These are phyloP conservation scores for Macrophomina tecta DNA, from an alignment of 2,329 filamentous ascomycete genomes.

Conservation along the genomic window DNA sequence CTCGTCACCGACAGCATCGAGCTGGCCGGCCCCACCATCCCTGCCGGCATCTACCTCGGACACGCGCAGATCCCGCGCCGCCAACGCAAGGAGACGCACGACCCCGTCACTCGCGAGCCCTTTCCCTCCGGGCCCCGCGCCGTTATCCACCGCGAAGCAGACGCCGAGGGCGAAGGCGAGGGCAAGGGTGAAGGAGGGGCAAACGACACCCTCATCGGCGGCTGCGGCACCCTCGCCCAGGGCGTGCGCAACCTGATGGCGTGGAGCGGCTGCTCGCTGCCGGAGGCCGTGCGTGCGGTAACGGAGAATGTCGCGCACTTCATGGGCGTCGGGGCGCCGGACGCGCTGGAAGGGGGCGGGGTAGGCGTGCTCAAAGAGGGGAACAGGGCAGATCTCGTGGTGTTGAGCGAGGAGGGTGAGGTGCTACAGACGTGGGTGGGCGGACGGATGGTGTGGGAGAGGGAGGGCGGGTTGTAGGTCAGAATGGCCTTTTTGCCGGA, in stretches of 20 bases:
- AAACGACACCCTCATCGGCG: slow-evolving; percentile 57
- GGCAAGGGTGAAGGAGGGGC: slow-evolving; percentile 35
- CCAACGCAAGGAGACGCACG: slow-evolving; percentile 50
- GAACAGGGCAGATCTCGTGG: slow-evolving; percentile 56
- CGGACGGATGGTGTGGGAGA: slow-evolving; percentile 56
- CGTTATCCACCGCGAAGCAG: slow-evolving; percentile 45
- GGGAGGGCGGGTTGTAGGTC: slow-evolving; percentile 32
- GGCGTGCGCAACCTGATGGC: slow-evolving; percentile 56
- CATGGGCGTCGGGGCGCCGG: slow-evolving; percentile 56
- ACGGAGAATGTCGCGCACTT: slow-evolving; percentile 58
- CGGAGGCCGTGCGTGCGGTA: slow-evolving; percentile 56
- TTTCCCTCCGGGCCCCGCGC: slow-evolving; percentile 45
- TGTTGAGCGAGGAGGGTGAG: slow-evolving; percentile 53
- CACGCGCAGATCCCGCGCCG: slow-evolving; percentile 58
- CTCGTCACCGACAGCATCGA: slow-evolving; percentile 63
- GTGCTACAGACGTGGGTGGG: slow-evolving; percentile 59
- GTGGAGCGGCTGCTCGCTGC: slow-evolving; percentile 55
- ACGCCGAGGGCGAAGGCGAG: slow-evolving; percentile 26
- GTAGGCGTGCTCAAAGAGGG: slow-evolving; percentile 51
- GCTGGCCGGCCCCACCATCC: slow-evolving; percentile 58
- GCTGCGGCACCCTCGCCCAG: slow-evolving; percentile 58
- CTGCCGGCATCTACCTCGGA: slow-evolving; percentile 58
- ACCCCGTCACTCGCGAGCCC: not conserved
- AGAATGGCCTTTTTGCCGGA: too few relatives aligned
- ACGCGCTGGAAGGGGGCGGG: slow-evolving; percentile 51